Base-by-base conservation (phyloP, 805 yeast genomes). In the Spathaspora hagerdaliae region DNA sequence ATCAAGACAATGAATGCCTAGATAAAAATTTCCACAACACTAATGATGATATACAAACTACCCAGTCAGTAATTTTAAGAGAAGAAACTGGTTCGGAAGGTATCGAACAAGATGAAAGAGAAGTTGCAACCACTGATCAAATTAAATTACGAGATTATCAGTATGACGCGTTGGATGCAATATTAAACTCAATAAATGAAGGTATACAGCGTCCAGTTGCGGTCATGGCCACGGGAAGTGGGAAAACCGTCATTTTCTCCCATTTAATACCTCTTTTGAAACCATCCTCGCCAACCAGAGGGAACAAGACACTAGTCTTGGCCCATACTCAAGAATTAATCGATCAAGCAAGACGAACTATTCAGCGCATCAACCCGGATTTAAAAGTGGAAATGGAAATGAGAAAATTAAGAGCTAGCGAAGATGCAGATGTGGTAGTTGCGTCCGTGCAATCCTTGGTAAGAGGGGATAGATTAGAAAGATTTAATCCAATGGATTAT, bases 211-310 rank as follows among this genome's bases (percentile, higher is more conserved):
- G 94, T 40, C 77, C 89, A 0, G 97, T 92, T 0, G 90, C 89
- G 1, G 85, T 89, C 27, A 62, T 91, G 34, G 96, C 97, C 11
- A 92, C 98, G 0, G 98, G 98, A 0, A 94, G 96, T 10, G 98
- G 98, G 5, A 91, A 91, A 56, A 91, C 97, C 0, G 88, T 89
- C 10, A 81, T 87, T 1, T 85, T 88, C 58, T 63, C 86, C 0
- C 76, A 76, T 51, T 52, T 85, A 36, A 76, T 85, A 2, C 74
- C 79, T 0, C 57, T 65, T 36, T 60, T 79, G 6, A 48, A 56
- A 36, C 73, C 76, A 0, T 38, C 49, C 4, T 43, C 52, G 0
- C 60, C 61, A 0, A 50, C 51, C 2, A 47, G 59, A 27, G 73
- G 76, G 0, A 51, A 55, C 29, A 73, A 69, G 46, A 68, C 77